phyloP scores from a whole-genome alignment of 805 yeast genomes.

The Torulaspora maleeae region DNA sequence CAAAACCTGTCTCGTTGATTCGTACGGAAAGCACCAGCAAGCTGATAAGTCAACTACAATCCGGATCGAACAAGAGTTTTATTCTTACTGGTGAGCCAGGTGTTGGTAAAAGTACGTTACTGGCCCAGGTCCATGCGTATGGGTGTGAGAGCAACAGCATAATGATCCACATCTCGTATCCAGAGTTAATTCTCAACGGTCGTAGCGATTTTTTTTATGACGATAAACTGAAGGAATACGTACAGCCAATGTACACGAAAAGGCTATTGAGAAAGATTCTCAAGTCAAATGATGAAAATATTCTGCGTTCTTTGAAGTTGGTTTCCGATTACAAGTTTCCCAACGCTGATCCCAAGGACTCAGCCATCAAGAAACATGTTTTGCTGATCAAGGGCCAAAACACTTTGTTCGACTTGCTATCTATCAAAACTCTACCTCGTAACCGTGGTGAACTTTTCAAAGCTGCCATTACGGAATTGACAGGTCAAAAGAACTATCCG shows the following conservation, averaged over 20 bases:
- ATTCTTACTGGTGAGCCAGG: slow-evolving; percentile 69
- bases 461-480: slow-evolving; percentile 52
- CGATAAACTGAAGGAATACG: slow-evolving; percentile 45
- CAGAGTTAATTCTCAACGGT: slow-evolving; percentile 64
- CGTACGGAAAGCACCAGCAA: slow-evolving; percentile 45
- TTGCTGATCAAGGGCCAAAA: slow-evolving; percentile 29
- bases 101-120: slow-evolving; percentile 68
- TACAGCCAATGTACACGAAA: slow-evolving; percentile 75
- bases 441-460: slow-evolving; percentile 45
- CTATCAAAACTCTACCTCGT: slow-evolving; percentile 37
- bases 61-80: slow-evolving; percentile 44
- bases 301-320: slow-evolving; percentile 37
- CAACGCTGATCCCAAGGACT: slow-evolving; percentile 33
- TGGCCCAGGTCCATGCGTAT: slow-evolving; percentile 50
- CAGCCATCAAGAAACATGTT: slow-evolving; percentile 26
- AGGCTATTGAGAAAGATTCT: slow-evolving; percentile 51
- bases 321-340: slow-evolving; percentile 35
- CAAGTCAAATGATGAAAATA: slow-evolving; percentile 41
- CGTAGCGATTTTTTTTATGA: slow-evolving; percentile 61
- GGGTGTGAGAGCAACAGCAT: slow-evolving; percentile 48
- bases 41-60: slow-evolving; percentile 39
- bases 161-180: slow-evolving; percentile 60
- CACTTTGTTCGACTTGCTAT: slow-evolving; percentile 43
- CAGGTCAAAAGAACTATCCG: slow-evolving; percentile 48
- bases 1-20: slow-evolving; percentile 54